A percentile compares a stretch with the other conserved stretches of the same genome.
phyloP scores from a whole-genome alignment of 2,329 filamentous ascomycete species.

The Cladophialophora psammophila region DNA sequence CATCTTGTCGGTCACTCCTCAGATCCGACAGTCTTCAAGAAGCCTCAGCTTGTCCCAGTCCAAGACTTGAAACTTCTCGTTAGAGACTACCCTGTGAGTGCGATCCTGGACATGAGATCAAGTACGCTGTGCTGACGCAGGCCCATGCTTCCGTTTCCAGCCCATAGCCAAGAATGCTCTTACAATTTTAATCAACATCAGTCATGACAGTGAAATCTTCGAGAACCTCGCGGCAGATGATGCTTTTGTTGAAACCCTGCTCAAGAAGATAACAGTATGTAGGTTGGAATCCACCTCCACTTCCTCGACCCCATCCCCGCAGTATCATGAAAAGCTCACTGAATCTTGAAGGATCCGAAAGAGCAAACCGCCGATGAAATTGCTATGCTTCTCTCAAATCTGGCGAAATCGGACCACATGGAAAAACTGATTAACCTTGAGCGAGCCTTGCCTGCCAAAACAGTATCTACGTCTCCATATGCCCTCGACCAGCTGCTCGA shows the following conservation, averaged over 20 bases:
- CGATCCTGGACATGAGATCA: constrained; percentile 66
- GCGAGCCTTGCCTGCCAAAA: constrained; percentile 65
- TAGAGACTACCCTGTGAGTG: constrained; percentile 78
- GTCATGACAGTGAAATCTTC: constrained; percentile 77
- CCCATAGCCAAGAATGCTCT: constrained; percentile 92
- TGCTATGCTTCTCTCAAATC: constrained; percentile 91
- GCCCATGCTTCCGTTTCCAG: constrained; percentile 50
- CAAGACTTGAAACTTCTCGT: constrained; percentile 87
- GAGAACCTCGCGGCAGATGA: constrained; percentile 78
- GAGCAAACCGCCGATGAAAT: constrained; percentile 85
- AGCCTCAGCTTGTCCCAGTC: constrained; percentile 76
- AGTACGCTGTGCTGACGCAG: constrained; percentile 76
- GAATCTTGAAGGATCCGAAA: constrained; percentile 51
- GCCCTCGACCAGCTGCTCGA: constrained; percentile 92
- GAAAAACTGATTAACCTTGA: constrained; percentile 73
- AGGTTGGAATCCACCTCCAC: constrained; percentile 5
- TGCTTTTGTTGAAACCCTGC: constrained; percentile 76
- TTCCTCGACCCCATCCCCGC: not conserved
- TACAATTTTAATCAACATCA: constrained; percentile 78
- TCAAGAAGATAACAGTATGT: constrained; percentile 73
- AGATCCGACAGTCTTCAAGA: constrained; percentile 84
- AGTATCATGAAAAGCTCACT: not conserved
- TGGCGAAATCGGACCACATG: constrained; percentile 79
- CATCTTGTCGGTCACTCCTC: constrained; percentile 83
- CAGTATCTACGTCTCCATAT: constrained; percentile 60